Evolutionary conservation across 1,139 yeast genomes (phyloP), one percentile per base, ranked within the genome.

Genomic region (Debaryomycetaceae sp.): DNA sequence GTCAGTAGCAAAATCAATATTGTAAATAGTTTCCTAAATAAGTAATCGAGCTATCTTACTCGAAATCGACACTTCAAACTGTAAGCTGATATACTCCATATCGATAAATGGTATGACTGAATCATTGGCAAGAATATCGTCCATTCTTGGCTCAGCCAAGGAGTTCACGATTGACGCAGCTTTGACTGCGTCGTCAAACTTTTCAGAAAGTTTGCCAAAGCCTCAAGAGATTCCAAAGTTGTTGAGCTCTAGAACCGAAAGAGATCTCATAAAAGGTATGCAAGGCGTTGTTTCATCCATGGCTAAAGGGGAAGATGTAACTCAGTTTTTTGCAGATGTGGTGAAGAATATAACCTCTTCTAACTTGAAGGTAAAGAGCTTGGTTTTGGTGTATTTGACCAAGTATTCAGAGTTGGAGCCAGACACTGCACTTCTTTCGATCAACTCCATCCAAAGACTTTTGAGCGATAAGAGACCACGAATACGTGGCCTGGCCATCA

Each of bases 401-500:
- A 76, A 87, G 44, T 91, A 82, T 62, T 95, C 97, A 11, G 96
- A 88, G 51, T 69, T 76, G 41, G 93, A 89, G 54, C 97, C 95
- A 5, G 96, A 91, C 61, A 76, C 89, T 14, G 95, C 98, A 1
- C 73, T 95, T 31, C 71, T 95, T 42, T 83, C 97, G 0, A 87
- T 95, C 54, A 95, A 95, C 64, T 87, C 97, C 0, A 87, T 95
- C 40, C 99, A 95, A 62, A 89, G 87, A 61, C 76, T 88, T 1
- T 68, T 93, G 37, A 74, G 76, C 23, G 96, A 90, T 56, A 80
- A 82, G 50, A 78, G 76, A 47, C 85, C 95, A 0, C 75, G 78
- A 11, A 71, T 77, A 17, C 72, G 98, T 52, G 80, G 95, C 2
- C 69, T 86, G 46, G 86, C 96, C 0, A 76, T 95, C 41, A 76